Percentiles rank a stretch among this genome's conserved stretches.
Evolutionary conservation across 352 stramenopile species (phyloP).

Genomic region (Phytophthora citrophthora): DNA sequence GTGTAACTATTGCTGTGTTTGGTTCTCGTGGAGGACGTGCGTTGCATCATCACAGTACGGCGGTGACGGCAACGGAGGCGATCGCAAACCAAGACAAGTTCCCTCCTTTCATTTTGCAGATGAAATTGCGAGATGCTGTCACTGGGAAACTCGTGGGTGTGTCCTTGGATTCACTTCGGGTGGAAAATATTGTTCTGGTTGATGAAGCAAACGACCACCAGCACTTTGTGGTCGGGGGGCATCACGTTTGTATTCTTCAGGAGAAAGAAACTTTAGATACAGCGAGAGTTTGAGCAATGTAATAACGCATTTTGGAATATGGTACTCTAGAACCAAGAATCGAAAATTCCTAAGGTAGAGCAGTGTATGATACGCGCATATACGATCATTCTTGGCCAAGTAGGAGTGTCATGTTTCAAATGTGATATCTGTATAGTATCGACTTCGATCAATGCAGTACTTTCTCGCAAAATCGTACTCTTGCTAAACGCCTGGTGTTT

Average conservation of each 20-base stretch:
- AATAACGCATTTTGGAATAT: not conserved
- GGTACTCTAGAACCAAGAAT: not conserved
- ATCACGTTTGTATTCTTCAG: not conserved
- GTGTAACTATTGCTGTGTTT: not conserved
- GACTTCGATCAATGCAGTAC: no score
- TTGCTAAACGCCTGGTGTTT: no score
- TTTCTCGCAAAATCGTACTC: no score
- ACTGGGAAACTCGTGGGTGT: not conserved
- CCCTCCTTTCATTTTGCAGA: slow-evolving; percentile 10
- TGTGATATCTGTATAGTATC: no score
- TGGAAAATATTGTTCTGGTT: slow-evolving; percentile 11
- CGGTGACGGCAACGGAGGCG: slow-evolving; percentile 3
- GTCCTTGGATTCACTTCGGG: slow-evolving; percentile 5
- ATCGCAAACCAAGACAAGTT: slow-evolving; percentile 19
- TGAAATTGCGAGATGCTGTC: slow-evolving; percentile 5
- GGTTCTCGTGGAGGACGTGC: not conserved
- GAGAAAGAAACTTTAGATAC: not conserved
- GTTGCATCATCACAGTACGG: slow-evolving; percentile 2
- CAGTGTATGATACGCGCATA: no score
- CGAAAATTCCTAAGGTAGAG: no score
- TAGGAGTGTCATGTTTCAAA: no score
- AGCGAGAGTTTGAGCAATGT: not conserved
- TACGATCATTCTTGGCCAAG: no score
- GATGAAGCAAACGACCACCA: not conserved
- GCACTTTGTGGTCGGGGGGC: slow-evolving; percentile 7